phyloP scores from a whole-genome alignment of 2,329 filamentous ascomycete species.

The Calonectria pteridis region DNA sequence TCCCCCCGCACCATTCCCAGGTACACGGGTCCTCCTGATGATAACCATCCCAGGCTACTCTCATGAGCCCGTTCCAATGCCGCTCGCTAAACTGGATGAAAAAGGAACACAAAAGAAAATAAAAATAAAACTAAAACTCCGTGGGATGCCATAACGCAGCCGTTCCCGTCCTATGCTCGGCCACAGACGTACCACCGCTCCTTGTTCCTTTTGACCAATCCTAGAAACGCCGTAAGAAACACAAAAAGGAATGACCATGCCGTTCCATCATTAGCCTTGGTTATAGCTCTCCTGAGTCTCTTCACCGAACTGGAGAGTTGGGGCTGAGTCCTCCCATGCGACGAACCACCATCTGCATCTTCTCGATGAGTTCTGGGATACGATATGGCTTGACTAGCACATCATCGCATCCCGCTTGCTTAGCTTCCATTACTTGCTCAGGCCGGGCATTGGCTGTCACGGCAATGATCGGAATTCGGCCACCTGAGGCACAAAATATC shows the following conservation, averaged over 20 bases:
- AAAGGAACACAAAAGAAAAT: background rate
- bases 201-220: constrained; percentile 20
- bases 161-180: background rate
- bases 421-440: constrained; percentile 69
- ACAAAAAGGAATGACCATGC: constrained; percentile 18
- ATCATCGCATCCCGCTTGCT: constrained; percentile 68
- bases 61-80: background rate
- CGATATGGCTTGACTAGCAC: constrained; percentile 80
- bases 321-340: constrained; percentile 47
- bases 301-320: constrained; percentile 44
- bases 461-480: constrained; percentile 72
- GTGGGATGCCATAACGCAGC: constrained; percentile 15
- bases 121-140: constrained; percentile 18
- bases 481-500: constrained; percentile 58
- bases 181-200: background rate
- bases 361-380: constrained; percentile 71
- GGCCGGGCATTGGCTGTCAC: constrained; percentile 76
- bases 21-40: background rate
- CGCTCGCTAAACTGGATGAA: constrained; percentile 1
- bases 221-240: constrained; percentile 23
- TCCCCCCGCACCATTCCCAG: background rate
- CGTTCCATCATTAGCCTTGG: constrained; percentile 15
- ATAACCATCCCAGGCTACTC: background rate
- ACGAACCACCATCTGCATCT: constrained; percentile 65
- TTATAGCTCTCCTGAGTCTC: background rate